A percentile compares a stretch with the other conserved stretches of the same genome.
phyloP scores from a whole-genome alignment of 352 stramenopile genomes.

The Phytophthora palmivora region DNA sequence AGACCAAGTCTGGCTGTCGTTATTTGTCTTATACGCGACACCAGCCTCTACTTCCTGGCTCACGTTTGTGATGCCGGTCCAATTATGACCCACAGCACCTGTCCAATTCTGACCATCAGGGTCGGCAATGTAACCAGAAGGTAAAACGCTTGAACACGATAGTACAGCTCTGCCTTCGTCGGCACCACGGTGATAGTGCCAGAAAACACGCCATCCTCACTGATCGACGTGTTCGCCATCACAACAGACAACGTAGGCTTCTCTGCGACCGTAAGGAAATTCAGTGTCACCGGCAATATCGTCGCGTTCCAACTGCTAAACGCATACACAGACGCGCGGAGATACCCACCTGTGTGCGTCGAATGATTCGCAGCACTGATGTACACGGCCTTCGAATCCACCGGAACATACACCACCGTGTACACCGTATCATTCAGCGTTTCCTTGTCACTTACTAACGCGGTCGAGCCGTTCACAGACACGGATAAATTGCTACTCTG shows the following conservation, averaged over 20 bases:
- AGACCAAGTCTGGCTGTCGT: neutral
- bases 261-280: slow-evolving; percentile 31
- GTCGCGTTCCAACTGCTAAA: slow-evolving; percentile 35
- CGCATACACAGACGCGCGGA: slow-evolving; percentile 30
- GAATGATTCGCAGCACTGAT: slow-evolving; percentile 16
- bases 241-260: slow-evolving; percentile 12
- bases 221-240: slow-evolving; percentile 16
- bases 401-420: slow-evolving; percentile 10
- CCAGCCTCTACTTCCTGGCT: too few species aligned
- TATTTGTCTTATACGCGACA: neutral
- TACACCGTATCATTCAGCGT: slow-evolving; percentile 11
- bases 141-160: slow-evolving; percentile 26
- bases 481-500: slow-evolving; percentile 14
- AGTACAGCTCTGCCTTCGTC: slow-evolving; percentile 26
- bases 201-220: slow-evolving; percentile 18
- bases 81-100: too few species aligned
- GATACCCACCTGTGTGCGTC: neutral
- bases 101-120: too few species aligned
- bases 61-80: too few species aligned
- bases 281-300: slow-evolving; percentile 15
- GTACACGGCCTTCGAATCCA: slow-evolving; percentile 14
- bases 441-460: slow-evolving; percentile 11
- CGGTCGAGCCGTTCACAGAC: slow-evolving; percentile 9
- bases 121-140: slow-evolving; percentile 14
- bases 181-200: slow-evolving; percentile 20